These are phyloP conservation scores for Colletotrichum cereale DNA, from an alignment of 2,329 filamentous ascomycete genomes.

Conservation along the genomic window DNA sequence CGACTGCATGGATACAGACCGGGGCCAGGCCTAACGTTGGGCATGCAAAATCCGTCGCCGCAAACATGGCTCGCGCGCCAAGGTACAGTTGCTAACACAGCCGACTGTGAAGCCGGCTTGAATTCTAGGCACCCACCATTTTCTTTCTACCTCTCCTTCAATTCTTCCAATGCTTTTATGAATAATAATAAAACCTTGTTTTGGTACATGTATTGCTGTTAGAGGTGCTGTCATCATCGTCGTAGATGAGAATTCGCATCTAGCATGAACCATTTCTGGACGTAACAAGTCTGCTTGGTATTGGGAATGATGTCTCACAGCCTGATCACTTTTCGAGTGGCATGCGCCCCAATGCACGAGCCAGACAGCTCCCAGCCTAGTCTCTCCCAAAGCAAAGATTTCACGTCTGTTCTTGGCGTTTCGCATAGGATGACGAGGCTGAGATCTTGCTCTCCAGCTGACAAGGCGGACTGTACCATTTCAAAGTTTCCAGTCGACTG, in stretches of 20 bases:
- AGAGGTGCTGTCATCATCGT: not conserved
- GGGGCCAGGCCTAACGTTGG: conserved; percentile 17
- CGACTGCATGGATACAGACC: conserved; percentile 19
- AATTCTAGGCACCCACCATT: not conserved
- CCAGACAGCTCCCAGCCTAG: no score
- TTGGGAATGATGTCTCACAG: not conserved
- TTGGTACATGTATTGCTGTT: not conserved
- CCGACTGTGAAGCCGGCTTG: not conserved
- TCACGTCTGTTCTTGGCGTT: not conserved
- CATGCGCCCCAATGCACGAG: not conserved
- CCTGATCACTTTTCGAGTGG: not conserved
- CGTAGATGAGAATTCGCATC: not conserved
- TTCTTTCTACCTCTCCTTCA: not conserved
- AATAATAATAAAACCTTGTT: not conserved
- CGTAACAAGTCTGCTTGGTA: not conserved
- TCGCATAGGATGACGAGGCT: not conserved
- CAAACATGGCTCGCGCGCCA: conserved; percentile 2
- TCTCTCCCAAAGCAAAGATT: not conserved
- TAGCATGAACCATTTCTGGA: not conserved
- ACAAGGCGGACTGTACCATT: not conserved
- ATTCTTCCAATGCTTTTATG: not conserved
- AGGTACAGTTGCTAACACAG: not conserved
- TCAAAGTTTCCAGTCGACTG: not conserved
- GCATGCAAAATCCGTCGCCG: conserved; percentile 1
- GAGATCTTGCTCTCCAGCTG: not conserved